A percentile compares a stretch with the other conserved stretches of the same genome.
phyloP scores from a whole-genome alignment of 2,329 filamentous ascomycete species.

The Fusarium citri region DNA sequence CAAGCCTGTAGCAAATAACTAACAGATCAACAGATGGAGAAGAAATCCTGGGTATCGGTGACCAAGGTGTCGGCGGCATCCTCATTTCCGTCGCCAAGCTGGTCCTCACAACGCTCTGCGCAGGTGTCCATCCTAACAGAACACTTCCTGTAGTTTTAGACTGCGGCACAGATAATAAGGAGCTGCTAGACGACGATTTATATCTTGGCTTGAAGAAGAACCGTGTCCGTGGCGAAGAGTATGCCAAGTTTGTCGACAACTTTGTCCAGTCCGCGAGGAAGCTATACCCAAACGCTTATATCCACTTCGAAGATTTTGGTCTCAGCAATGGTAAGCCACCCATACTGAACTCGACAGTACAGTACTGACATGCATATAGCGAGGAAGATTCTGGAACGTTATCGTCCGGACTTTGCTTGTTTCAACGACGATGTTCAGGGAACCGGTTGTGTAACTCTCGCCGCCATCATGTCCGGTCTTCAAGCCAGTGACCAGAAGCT shows the following conservation, averaged over 20 bases:
- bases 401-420: constrained; percentile 78
- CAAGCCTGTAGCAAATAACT: background rate
- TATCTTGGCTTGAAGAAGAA: constrained; percentile 80
- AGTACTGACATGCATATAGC: constrained; percentile 55
- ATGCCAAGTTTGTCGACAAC: constrained; percentile 80
- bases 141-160: constrained; percentile 86
- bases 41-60: constrained; percentile 87
- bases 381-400: constrained; percentile 79
- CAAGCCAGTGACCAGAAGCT: constrained; percentile 76
- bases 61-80: constrained; percentile 87
- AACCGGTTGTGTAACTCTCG: constrained; percentile 87
- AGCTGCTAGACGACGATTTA: constrained; percentile 78
- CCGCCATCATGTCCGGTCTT: constrained; percentile 81
- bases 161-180: constrained; percentile 85
- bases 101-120: constrained; percentile 84
- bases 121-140: constrained; percentile 84
- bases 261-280: constrained; percentile 77
- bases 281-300: constrained; percentile 81
- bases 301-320: constrained; percentile 93
- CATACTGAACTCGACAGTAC: background rate
- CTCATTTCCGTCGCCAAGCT: constrained; percentile 88
- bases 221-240: constrained; percentile 75
- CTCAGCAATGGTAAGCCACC: constrained; percentile 69
- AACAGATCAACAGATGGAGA: constrained; percentile 60
- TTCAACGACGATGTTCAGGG: constrained; percentile 95